phyloP scores from a whole-genome alignment of 257 asterid species.

The Fraxinus excelsior region DNA sequence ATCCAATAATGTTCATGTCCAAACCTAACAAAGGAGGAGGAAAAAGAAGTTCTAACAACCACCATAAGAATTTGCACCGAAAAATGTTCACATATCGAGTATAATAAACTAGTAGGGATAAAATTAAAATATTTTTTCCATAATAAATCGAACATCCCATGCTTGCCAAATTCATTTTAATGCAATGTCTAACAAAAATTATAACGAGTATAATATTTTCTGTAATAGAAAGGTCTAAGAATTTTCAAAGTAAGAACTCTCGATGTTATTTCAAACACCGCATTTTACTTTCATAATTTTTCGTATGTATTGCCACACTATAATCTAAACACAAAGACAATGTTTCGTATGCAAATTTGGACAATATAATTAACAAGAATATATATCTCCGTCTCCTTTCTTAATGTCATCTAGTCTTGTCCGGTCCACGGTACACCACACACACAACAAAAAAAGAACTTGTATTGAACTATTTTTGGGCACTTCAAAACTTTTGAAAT shows the following conservation, averaged over 20 bases:
- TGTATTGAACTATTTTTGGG: background rate
- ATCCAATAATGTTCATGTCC: background rate
- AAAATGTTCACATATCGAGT: too few relatives aligned
- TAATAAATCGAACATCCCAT: too few relatives aligned
- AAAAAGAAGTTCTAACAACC: background rate
- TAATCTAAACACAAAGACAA: background rate
- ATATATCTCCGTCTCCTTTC: background rate
- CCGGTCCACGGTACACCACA: background rate
- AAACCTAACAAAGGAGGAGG: background rate
- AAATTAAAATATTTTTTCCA: too few relatives aligned
- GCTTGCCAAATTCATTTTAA: too few relatives aligned
- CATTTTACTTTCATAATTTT: background rate
- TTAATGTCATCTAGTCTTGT: too few relatives aligned
- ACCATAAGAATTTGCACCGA: too few relatives aligned
- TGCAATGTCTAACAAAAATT: too few relatives aligned
- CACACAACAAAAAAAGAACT: background rate
- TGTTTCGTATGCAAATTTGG: background rate
- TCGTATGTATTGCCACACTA: background rate
- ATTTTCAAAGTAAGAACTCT: too few relatives aligned
- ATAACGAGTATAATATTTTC: too few relatives aligned
- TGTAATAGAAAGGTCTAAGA: too few relatives aligned
- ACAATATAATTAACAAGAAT: background rate
- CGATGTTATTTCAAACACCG: background rate
- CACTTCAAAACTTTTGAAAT: conserved; percentile 3
- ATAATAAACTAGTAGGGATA: too few relatives aligned